A percentile compares a stretch with the other conserved stretches of the same genome.
Conservation (phyloP, 106 monocot species). For the Vanilla planifolia region DNA sequence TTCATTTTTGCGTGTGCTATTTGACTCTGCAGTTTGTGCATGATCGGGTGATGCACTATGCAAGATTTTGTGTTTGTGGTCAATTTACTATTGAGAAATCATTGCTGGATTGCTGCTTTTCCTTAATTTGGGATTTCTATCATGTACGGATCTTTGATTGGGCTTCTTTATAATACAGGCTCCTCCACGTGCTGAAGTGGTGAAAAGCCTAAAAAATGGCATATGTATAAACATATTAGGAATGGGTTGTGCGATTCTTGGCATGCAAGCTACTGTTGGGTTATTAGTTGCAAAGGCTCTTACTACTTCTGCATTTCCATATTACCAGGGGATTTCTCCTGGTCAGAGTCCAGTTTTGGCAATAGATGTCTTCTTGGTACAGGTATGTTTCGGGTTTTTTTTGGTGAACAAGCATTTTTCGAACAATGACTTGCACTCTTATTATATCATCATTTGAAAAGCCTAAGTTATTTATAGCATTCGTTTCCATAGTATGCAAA, state of each 20-base stretch:
- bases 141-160: no score
- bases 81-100: no score
- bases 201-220: constrained; percentile 87
- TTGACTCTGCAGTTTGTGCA: no score
- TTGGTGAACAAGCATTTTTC: no score
- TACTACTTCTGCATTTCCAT: constrained; percentile 85
- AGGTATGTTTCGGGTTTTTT: constrained; percentile 46
- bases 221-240: constrained; percentile 74
- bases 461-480: no score
- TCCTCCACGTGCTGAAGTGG: constrained; percentile 91
- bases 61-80: no score
- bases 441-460: no score
- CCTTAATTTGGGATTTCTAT: no score
- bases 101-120: no score
- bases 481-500: no score
- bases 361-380: constrained; percentile 93
- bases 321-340: constrained; percentile 81
- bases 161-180: constrained; percentile 50
- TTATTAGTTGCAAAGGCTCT: constrained; percentile 88
- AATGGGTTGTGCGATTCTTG: constrained; percentile 90
- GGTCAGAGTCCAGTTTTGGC: constrained; percentile 90
- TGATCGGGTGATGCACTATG: no score
- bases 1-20: no score
- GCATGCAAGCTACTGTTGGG: constrained; percentile 98
- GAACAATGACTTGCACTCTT: background rate